A percentile compares a stretch with the other conserved stretches of the same genome.
phyloP scores from a whole-genome alignment of 1,284 basidiomycete genomes.

The Termitomyces sp. region DNA sequence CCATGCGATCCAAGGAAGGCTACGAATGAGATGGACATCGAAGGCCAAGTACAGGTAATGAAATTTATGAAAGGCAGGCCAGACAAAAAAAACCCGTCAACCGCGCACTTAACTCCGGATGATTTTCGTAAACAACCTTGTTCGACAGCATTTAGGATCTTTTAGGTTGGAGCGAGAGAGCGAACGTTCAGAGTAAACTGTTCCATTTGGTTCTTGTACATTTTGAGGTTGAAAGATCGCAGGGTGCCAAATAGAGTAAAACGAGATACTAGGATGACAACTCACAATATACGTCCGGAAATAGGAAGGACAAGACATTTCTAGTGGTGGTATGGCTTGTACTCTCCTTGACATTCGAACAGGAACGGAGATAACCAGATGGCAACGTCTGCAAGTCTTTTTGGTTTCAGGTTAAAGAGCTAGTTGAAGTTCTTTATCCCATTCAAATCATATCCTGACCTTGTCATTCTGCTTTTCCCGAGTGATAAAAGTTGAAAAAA shows the following conservation, averaged over 20 bases:
- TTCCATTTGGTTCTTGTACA: not conserved
- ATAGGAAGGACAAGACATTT: not conserved
- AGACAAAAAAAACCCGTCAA: not conserved
- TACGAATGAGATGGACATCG: not conserved
- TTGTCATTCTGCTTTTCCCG: too few relatives aligned
- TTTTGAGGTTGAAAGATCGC: not conserved
- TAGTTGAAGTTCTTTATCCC: too few relatives aligned
- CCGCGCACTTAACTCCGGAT: not conserved
- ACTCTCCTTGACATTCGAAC: too few relatives aligned
- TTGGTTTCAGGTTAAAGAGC: too few relatives aligned
- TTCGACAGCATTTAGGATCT: not conserved
- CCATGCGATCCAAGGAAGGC: slow-evolving; percentile 3
- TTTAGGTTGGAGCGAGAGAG: not conserved
- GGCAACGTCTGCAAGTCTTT: too few relatives aligned
- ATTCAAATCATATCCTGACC: too few relatives aligned
- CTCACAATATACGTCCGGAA: not conserved
- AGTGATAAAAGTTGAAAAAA: too few relatives aligned
- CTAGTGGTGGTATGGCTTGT: not conserved
- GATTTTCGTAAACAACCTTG: not conserved
- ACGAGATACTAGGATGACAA: not conserved
- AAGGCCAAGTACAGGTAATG: not conserved
- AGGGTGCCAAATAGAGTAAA: not conserved
- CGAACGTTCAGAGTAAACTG: not conserved
- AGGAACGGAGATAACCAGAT: too few relatives aligned
- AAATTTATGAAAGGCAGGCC: not conserved